phyloP scores from a whole-genome alignment of 2,329 filamentous ascomycete genomes.

The Hypoxylon sp. region DNA sequence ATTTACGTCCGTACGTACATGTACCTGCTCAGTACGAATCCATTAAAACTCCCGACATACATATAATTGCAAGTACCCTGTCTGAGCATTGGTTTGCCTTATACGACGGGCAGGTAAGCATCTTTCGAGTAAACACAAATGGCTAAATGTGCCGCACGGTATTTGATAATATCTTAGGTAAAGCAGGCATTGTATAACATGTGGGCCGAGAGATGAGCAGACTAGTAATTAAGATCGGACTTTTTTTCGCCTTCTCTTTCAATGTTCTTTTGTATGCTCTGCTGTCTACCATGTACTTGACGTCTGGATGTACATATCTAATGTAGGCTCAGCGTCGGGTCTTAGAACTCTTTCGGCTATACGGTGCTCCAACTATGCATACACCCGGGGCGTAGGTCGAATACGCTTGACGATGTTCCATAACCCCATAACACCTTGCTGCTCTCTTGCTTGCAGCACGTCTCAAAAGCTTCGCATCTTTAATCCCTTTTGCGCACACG shows the following conservation, averaged over 20 bases:
- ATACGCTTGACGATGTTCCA: slow-evolving; percentile 12
- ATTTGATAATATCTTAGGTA: slow-evolving; percentile 17
- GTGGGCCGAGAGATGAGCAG: slow-evolving; percentile 18
- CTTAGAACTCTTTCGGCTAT: slow-evolving; percentile 34
- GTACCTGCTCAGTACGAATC: slow-evolving; percentile 20
- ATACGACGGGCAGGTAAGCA: slow-evolving; percentile 14
- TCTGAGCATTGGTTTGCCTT: slow-evolving; percentile 2
- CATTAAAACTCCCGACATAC: slow-evolving; percentile 14
- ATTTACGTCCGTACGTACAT: slow-evolving; percentile 37
- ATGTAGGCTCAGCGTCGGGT: slow-evolving; percentile 22
- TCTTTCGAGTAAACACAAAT: slow-evolving; percentile 13
- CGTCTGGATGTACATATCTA: background rate
- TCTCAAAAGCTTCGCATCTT: slow-evolving; percentile 34
- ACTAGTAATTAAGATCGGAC: slow-evolving; percentile 33
- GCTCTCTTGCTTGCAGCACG: slow-evolving; percentile 19
- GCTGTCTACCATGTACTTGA: too few relatives aligned
- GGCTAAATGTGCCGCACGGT: slow-evolving; percentile 13
- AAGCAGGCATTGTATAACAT: slow-evolving; percentile 9
- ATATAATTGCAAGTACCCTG: slow-evolving; percentile 3
- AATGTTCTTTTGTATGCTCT: slow-evolving; percentile 26
- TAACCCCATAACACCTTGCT: slow-evolving; percentile 17
- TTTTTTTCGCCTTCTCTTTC: slow-evolving; percentile 30
- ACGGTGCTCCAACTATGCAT: slow-evolving; percentile 24
- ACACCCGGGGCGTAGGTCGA: slow-evolving; percentile 14
- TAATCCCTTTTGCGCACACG: slow-evolving; percentile 10